Evolutionary conservation across 495 filamentous ascomycete species (phyloP), one percentile per base, ranked within the genome.

Genomic region (Penicillium alfredii): DNA sequence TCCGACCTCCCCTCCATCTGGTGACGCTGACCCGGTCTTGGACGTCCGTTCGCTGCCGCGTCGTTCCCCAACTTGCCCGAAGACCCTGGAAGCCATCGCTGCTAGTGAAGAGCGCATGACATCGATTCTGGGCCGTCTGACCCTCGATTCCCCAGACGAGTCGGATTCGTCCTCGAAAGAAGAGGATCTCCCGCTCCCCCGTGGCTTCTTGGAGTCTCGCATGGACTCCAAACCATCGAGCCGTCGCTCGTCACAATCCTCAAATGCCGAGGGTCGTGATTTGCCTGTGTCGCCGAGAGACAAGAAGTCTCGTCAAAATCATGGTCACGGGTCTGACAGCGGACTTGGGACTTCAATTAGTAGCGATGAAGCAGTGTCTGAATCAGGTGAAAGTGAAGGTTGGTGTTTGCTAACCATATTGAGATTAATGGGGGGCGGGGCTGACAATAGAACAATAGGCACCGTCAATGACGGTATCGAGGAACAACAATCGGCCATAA

Each of bases 321-420:
- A 67, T 37, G 51, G 54, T 29, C 68, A 72, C 40, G 54, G 59
- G 8, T 72, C 68, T 1, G 70, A 75, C 52, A 75, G 73, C 49
- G 73, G 72, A 4, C 48, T 82, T 15, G 78, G 78, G 23, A 71
- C 74, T 9, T 80, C 76, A 25, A 53, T 81, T 24, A 49, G 55
- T 33, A 63, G 58, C 34, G 37, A 38, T 17, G 51, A 60, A 37
- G 44, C 46, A 11, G 25, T 51, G 13, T 34, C 51, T 33, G 52
- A 49, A 13, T 43, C 48, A 1, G 28, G 45, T 17, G 44, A 44
- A 8, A 23, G 16, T 29, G 42, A 57, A 45, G 43, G 50, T 57
- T 21, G 11, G 35, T 31, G 37, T 33, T 25, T 25, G 11, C 8
- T 5, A 2, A n/a, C n/a, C n/a, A n/a, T n/a, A n/a, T n/a, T n/a